Base-by-base conservation (phyloP, 176 grass and related monocot genomes). In the Eremochloa ophiuroides region DNA sequence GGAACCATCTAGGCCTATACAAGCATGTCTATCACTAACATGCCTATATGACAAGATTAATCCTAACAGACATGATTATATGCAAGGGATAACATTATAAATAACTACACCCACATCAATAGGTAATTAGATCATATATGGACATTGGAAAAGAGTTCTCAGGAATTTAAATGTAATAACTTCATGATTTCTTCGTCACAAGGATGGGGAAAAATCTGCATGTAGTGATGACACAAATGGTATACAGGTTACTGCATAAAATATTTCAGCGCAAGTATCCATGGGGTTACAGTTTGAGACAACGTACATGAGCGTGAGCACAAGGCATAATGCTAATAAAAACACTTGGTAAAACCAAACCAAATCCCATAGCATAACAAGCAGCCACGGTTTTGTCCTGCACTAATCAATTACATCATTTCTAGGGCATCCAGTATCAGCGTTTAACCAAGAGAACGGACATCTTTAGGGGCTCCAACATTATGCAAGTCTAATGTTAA, bases 381-480 rank as follows among this genome's bases (percentile, higher is more conserved):
- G 56, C 11, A 15, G 44, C 9, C n/a, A 69, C 30, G n/a, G 31
- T 68, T 68, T 80, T 68, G 46, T 14, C 30, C 8, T 11, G 14
- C 23, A 69, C 20, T 14, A 29, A 59, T 68, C 29, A 80, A 51
- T 67, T 68, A 80, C 31, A 82, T 46, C 7, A 34, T 42, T 81
- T 81, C 23, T 41, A 56, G 27, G 50, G 62, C n/a, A 39, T 18
- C 8, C 29, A 53, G 46, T 51, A 33, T 62, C 18, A 43, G 1
- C n/a, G 26, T 38, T 55, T 44, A 51, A 58, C 37, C 16, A 43
- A 46, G 58, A 26, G 39, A 71, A 62, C 20, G 17, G 6, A 16
- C 26, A 60, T 23, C 25, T 46, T 82, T 82, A 62, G 68, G 39
- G 34, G 53, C 6, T 27, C 33, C 14, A 62, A 42, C 23, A 22